Conservation (phyloP, 2,329 filamentous ascomycete genomes). For the Coleophoma cylindrospora region DNA sequence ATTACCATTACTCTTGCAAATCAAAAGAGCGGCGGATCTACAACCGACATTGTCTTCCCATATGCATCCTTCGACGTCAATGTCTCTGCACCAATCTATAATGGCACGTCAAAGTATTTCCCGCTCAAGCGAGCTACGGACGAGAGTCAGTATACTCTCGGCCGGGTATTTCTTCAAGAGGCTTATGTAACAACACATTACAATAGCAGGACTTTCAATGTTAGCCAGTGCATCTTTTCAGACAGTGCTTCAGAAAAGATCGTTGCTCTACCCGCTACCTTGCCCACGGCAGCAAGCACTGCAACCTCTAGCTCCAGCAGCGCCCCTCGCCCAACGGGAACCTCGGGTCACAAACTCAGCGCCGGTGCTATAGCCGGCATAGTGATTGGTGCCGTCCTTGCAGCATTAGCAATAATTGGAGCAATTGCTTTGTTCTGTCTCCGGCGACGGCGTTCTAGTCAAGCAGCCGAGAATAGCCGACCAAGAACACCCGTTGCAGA, state of each 20-base stretch:
- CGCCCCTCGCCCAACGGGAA: not conserved
- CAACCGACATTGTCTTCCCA: slow-evolving; percentile 19
- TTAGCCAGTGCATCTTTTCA: slow-evolving; percentile 19
- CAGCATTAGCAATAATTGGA: slow-evolving; percentile 4
- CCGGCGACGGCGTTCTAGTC: not conserved
- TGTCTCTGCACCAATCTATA: slow-evolving; percentile 10
- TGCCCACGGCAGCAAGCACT: slow-evolving; percentile 3
- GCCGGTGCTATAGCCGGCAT: slow-evolving; percentile 16
- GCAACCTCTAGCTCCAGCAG: not conserved
- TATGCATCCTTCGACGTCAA: slow-evolving; percentile 22
- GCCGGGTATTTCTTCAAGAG: slow-evolving; percentile 25
- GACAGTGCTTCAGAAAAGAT: slow-evolving; percentile 5
- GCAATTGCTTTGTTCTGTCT: slow-evolving; percentile 10
- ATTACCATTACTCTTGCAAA: slow-evolving; percentile 24
- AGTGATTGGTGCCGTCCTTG: slow-evolving; percentile 9
- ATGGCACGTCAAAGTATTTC: slow-evolving; percentile 19
- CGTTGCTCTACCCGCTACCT: slow-evolving; percentile 10
- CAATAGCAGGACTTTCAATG: slow-evolving; percentile 21
- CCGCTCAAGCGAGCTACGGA: slow-evolving; percentile 16
- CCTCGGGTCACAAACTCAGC: slow-evolving; percentile 2
- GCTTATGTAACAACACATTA: slow-evolving; percentile 23
- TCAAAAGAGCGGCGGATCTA: slow-evolving; percentile 11
- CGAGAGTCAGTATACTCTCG: slow-evolving; percentile 17
- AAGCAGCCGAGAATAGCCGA: not conserved
- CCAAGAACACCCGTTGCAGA: slow-evolving; percentile 4